Evolutionary conservation across 305 asterid genomes (phyloP).

Genomic region (Ilex paraguariensis): DNA sequence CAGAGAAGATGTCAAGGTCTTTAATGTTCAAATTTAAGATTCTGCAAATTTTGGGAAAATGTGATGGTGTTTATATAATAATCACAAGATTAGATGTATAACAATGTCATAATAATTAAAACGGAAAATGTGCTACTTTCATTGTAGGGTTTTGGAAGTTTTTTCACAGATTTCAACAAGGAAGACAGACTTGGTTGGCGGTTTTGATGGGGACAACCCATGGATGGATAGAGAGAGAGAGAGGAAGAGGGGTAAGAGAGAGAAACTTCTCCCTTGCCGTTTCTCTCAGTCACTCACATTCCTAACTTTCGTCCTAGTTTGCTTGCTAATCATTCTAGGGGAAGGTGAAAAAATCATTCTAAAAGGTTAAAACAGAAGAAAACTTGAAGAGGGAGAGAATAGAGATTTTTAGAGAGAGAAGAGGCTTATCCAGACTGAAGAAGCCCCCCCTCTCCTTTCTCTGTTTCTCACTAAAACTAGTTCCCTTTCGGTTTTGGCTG

Average conservation of each 20-base stretch:
- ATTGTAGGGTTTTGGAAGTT: slow-evolving; percentile 39
- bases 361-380: background rate
- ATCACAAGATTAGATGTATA: slow-evolving; percentile 8
- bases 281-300: slow-evolving; percentile 25
- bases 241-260: slow-evolving; percentile 11
- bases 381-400: background rate
- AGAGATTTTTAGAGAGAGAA: slow-evolving; percentile 1
- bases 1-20: slow-evolving; percentile 13
- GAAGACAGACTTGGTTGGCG: slow-evolving; percentile 18
- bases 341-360: background rate
- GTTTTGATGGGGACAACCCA: slow-evolving; percentile 20
- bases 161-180: slow-evolving; percentile 14
- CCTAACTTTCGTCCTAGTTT: slow-evolving; percentile 16
- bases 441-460: background rate
- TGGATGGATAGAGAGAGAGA: slow-evolving; percentile 12
- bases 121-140: slow-evolving; percentile 24
- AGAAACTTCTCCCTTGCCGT: slow-evolving; percentile 22
- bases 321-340: slow-evolving; percentile 27
- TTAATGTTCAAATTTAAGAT: slow-evolving; percentile 16
- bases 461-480: background rate
- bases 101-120: background rate
- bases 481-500: background rate
- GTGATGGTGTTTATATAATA: slow-evolving; percentile 22
- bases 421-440: slow-evolving; percentile 10
- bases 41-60: slow-evolving; percentile 22